phyloP scores from a whole-genome alignment of 306 rosid genomes.

The Styphnolobium japonicum region DNA sequence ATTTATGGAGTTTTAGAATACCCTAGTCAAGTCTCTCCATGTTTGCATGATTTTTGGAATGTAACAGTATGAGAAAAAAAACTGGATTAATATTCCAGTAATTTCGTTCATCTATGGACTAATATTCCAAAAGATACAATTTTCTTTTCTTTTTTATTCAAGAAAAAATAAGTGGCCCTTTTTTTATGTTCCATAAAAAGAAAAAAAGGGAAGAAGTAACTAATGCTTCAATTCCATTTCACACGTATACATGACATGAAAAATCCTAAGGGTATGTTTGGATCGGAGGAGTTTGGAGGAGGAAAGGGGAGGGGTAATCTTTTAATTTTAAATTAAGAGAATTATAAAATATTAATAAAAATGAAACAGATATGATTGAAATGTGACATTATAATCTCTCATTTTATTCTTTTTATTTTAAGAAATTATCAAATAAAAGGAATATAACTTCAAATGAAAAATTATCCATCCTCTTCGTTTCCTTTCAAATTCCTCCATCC shows the following conservation, averaged over 20 bases:
- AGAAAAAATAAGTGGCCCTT: background rate
- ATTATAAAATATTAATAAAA: no score
- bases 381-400: no score
- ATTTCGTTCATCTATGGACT: background rate
- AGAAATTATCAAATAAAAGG: no score
- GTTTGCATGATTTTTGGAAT: background rate
- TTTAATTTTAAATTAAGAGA: no score
- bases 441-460: no score
- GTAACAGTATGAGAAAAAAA: background rate
- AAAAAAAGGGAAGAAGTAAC: background rate
- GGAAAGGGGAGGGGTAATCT: no score
- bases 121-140: background rate
- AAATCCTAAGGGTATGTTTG: no score
- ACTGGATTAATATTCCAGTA: background rate
- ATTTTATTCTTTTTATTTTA: no score
- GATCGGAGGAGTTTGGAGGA: no score
- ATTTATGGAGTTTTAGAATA: background rate
- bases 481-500: no score
- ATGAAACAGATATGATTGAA: no score
- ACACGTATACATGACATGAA: background rate
- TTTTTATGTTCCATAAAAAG: background rate
- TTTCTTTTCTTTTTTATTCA: background rate
- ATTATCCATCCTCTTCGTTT: no score
- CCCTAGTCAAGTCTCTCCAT: background rate
- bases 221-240: background rate